Evolutionary conservation across 2,329 filamentous ascomycete species (phyloP), one percentile per base, ranked within the genome.

Genomic region (Drechslerella coelobrocha): DNA sequence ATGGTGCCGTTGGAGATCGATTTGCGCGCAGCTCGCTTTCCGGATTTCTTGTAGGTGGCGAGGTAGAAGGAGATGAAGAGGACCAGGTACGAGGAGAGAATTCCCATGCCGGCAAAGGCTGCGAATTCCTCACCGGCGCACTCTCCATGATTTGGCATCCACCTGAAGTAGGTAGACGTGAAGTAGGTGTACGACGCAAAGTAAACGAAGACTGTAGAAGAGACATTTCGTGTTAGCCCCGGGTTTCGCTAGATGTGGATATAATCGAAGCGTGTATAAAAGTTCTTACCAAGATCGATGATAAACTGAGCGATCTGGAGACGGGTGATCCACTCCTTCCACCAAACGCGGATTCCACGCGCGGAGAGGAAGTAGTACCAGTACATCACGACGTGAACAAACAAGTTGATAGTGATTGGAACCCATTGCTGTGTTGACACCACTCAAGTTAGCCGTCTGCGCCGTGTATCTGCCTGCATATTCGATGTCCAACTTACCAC

Each of bases 291-390:
- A 73, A 97, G 89, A 81, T 97, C 93, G 80, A 97, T 93, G 79
- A 97, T 86, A 82, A 97, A 97, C 80, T 97, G 93, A 77, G 90
- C 87, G 81, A 97, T 97, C 82, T 97, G 93, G 78, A 97, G 89
- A 78, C 92, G 90, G 76, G 93, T 97, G 79, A 97, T 95, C 89
- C 93, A 97, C 83, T 97, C 91, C 89, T 97, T 97, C 93, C 93
- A 97, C 92, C 92, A 97, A 82, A 97, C 94, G 78, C 88, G 89
- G 80, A 97, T 87, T 76, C 94, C 94, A 76, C 93, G 92, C 61
- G 93, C 92, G 78, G 91, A 93, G 85, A 97, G 93, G 88, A 97
- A 97, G 86, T 97, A 97, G 88, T 97, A 97, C 92, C 92, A 97
- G 88, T 97, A 97, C 93, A 97, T 97, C 79, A 97, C 90, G 68